phyloP scores from a whole-genome alignment of 257 asterid species.

The Jaltomata sinuosa region DNA sequence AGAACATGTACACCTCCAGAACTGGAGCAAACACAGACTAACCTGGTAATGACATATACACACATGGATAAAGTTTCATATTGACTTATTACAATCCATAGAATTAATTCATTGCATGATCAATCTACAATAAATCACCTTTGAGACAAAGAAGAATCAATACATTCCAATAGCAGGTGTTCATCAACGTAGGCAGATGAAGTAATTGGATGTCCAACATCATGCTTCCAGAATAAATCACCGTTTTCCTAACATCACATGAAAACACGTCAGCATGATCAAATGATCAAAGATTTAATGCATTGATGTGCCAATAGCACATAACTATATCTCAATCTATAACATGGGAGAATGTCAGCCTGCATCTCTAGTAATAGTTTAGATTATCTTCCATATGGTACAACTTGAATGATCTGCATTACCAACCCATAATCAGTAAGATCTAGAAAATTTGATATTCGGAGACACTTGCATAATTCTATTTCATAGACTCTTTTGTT shows the following conservation, averaged over 20 bases:
- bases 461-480: neutral
- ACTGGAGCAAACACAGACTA: slow-evolving; percentile 69
- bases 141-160: slow-evolving; percentile 21
- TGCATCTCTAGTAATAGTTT: neutral
- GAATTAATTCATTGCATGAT: neutral
- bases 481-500: neutral
- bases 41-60: slow-evolving; percentile 27
- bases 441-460: neutral
- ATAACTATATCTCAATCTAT: neutral
- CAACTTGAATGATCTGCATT: neutral
- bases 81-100: neutral
- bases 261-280: neutral
- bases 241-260: slow-evolving; percentile 50
- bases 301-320: neutral
- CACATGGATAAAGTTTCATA: neutral
- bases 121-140: slow-evolving; percentile 26
- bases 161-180: slow-evolving; percentile 28
- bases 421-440: neutral
- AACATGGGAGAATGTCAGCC: neutral
- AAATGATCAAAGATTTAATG: neutral
- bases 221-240: slow-evolving; percentile 56
- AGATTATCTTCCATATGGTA: neutral
- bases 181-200: slow-evolving; percentile 84
- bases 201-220: slow-evolving; percentile 55
- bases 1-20: slow-evolving; percentile 63